phyloP scores from a whole-genome alignment of 2,329 filamentous ascomycete species.

The Ceratocystiopsis brevicomis region DNA sequence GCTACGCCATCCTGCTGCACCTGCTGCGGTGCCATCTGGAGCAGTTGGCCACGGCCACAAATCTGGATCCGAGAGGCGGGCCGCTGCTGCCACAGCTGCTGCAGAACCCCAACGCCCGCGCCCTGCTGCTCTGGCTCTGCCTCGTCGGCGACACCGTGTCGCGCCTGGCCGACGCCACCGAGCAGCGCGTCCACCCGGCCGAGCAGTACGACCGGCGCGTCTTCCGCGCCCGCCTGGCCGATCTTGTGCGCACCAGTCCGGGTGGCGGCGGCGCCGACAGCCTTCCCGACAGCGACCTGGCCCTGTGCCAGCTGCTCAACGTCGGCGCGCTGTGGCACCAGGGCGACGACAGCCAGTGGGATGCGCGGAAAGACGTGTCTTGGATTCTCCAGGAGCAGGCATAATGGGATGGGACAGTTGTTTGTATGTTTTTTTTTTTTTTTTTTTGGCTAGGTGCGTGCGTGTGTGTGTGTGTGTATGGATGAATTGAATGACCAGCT shows the following conservation, averaged over 20 bases:
- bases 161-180: conserved; percentile 11
- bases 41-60: neutral
- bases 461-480: too few species aligned
- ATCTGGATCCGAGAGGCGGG: neutral
- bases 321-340: conserved; percentile 7
- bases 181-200: conserved; percentile 6
- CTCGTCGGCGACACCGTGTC: conserved; percentile 14
- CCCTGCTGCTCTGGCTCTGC: conserved; percentile 14
- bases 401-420: neutral
- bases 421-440: too few species aligned
- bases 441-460: neutral
- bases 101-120: conserved; percentile 2
- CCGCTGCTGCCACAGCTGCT: neutral
- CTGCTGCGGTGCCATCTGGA: conserved; percentile 13
- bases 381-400: conserved; percentile 1
- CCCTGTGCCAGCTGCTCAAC: conserved; percentile 9
- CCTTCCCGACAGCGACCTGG: conserved; percentile 10
- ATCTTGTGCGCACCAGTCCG: conserved; percentile 6
- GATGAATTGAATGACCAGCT: neutral
- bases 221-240: conserved; percentile 11
- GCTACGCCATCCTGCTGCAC: conserved; percentile 14
- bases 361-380: conserved; percentile 3
- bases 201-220: conserved; percentile 12
- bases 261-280: neutral
- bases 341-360: conserved; percentile 1